Evolutionary conservation across 352 stramenopile species (phyloP).

Genomic region (Proteromonas lacertae): DNA sequence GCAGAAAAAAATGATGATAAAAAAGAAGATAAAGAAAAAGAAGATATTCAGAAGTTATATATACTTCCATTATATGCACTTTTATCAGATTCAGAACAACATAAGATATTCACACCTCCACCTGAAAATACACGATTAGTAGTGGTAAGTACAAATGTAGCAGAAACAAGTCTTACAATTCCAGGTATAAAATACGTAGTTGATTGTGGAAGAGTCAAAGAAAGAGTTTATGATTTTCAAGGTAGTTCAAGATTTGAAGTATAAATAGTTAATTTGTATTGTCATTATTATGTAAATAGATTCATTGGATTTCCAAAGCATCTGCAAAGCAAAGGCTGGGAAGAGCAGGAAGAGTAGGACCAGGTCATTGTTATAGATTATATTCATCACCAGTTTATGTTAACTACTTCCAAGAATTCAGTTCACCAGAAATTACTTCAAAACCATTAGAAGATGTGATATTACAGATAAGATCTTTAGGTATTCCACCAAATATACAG

Average conservation of each 20-base stretch:
- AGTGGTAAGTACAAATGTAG: slow-evolving; percentile 74
- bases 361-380: slow-evolving; percentile 85
- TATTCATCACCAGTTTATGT: slow-evolving; percentile 80
- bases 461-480: slow-evolving; percentile 65
- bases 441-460: slow-evolving; percentile 73
- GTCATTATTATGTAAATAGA: slow-evolving; percentile 12
- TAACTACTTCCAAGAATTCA: slow-evolving; percentile 57
- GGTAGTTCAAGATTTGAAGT: slow-evolving; percentile 4
- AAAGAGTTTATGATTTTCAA: slow-evolving; percentile 32
- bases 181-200: slow-evolving; percentile 61
- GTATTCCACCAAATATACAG: slow-evolving; percentile 55
- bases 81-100: slow-evolving; percentile 33
- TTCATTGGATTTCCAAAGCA: slow-evolving; percentile 46
- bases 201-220: slow-evolving; percentile 73
- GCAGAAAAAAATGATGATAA: too few species aligned
- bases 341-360: slow-evolving; percentile 62
- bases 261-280: not conserved
- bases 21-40: slow-evolving; percentile 28
- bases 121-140: slow-evolving; percentile 23
- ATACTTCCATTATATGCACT: too few species aligned
- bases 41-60: not conserved
- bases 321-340: slow-evolving; percentile 56
- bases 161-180: slow-evolving; percentile 79
- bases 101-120: slow-evolving; percentile 42
- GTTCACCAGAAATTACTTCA: slow-evolving; percentile 34